Conservation (phyloP, 2,329 filamentous ascomycete species). For the Cladophialophora chaetospira region DNA sequence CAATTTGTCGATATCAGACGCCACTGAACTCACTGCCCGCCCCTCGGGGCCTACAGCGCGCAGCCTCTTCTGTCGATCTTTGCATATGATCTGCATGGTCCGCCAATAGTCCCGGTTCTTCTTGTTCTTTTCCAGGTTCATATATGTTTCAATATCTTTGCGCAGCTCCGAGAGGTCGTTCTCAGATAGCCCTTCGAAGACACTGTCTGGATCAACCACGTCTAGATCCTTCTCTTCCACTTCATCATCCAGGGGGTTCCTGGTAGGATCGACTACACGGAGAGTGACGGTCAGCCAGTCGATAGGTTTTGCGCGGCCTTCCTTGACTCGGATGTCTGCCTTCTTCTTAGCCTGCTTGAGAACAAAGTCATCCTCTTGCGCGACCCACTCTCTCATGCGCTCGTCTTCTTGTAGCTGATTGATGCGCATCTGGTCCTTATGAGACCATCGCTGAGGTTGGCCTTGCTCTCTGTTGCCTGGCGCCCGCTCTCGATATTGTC, state of each 20-base stretch:
- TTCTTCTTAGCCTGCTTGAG: conserved; percentile 98
- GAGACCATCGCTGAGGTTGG: conserved; percentile 27
- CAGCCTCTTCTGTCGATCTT: conserved; percentile 69
- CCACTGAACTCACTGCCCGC: conserved; percentile 77
- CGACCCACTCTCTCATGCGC: conserved; percentile 79
- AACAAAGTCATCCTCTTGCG: conserved; percentile 94
- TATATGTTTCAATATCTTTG: conserved; percentile 77
- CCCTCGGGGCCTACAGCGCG: conserved; percentile 63
- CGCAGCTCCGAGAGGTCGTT: conserved; percentile 73
- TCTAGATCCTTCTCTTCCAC: conserved; percentile 74
- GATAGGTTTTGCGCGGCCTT: conserved; percentile 86
- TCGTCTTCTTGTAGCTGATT: conserved; percentile 71
- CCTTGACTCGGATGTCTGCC: conserved; percentile 89
- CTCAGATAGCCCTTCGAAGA: conserved; percentile 72
- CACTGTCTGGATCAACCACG: conserved; percentile 75
- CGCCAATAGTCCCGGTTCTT: conserved; percentile 88
- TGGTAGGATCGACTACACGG: conserved; percentile 81
- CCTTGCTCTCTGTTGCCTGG: conserved; percentile 12
- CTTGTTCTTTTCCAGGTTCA: conserved; percentile 74
- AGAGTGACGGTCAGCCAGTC: conserved; percentile 92
- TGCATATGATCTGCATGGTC: conserved; percentile 81
- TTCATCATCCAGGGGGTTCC: conserved; percentile 79
- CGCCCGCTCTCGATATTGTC: conserved; percentile 22
- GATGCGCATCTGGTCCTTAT: conserved; percentile 49
- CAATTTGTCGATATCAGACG: conserved; percentile 84